Evolutionary conservation across 163 green algal species (phyloP).

Genomic region (Volvox carteri): DNA sequence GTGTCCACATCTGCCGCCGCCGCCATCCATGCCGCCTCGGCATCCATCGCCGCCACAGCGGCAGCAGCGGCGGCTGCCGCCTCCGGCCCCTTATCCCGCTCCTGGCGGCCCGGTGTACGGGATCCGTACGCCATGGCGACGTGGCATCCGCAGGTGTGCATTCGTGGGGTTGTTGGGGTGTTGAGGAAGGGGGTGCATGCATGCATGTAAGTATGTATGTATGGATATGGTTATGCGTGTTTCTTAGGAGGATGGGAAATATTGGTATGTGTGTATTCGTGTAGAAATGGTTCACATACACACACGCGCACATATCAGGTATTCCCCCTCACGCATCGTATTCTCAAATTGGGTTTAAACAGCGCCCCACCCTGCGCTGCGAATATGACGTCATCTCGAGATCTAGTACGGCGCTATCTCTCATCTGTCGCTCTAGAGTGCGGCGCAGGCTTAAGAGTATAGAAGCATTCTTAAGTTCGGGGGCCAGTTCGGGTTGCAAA

Average conservation of each 20-base stretch:
- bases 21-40: not conserved
- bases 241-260: no score
- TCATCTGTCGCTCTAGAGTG: no score
- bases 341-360: no score
- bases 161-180: not conserved
- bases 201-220: not conserved
- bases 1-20: not conserved
- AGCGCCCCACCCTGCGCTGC: no score
- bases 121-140: constrained; percentile 22
- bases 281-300: no score
- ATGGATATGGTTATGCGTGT: not conserved
- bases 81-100: not conserved
- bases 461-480: no score
- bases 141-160: not conserved
- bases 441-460: no score
- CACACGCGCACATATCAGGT: no score
- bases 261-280: not conserved
- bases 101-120: constrained; percentile 5
- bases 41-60: not conserved
- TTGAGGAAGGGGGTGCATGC: not conserved
- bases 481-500: no score
- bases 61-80: not conserved
- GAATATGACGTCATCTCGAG: no score
- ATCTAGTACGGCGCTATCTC: no score
- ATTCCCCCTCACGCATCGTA: no score